Evolutionary conservation across 768 basidiomycete species (phyloP).

Genomic region (Macrolepiota fuliginosa): DNA sequence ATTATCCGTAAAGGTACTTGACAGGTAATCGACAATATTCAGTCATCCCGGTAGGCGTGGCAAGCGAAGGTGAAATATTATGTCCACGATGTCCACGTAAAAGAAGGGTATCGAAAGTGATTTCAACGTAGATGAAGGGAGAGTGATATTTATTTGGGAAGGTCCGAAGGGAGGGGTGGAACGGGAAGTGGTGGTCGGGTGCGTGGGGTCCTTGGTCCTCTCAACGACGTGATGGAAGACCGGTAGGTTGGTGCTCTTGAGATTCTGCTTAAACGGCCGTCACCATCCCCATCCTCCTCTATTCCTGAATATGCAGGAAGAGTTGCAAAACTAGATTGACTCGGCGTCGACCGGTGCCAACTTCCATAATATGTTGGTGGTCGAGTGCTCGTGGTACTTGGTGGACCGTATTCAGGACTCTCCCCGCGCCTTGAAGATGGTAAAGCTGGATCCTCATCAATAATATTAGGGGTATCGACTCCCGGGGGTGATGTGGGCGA

Average conservation of each 20-base stretch:
- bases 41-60: too few relatives aligned
- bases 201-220: background rate
- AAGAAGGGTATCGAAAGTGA: too few relatives aligned
- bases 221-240: background rate
- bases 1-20: background rate
- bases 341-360: background rate
- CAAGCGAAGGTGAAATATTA: too few relatives aligned
- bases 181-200: background rate
- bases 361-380: background rate
- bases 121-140: too few relatives aligned
- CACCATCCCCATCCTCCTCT: background rate
- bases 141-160: background rate
- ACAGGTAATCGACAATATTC: background rate
- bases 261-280: background rate
- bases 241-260: background rate
- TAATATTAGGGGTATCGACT: too few relatives aligned
- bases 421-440: background rate
- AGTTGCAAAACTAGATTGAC: background rate
- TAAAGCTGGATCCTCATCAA: background rate
- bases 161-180: background rate
- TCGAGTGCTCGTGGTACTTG: background rate
- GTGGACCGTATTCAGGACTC: background rate
- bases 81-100: too few relatives aligned
- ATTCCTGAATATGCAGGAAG: slow-evolving; percentile 1
- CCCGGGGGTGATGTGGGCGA: background rate